Conservation (phyloP, 495 filamentous ascomycete genomes). For the Zalerion maritima region DNA sequence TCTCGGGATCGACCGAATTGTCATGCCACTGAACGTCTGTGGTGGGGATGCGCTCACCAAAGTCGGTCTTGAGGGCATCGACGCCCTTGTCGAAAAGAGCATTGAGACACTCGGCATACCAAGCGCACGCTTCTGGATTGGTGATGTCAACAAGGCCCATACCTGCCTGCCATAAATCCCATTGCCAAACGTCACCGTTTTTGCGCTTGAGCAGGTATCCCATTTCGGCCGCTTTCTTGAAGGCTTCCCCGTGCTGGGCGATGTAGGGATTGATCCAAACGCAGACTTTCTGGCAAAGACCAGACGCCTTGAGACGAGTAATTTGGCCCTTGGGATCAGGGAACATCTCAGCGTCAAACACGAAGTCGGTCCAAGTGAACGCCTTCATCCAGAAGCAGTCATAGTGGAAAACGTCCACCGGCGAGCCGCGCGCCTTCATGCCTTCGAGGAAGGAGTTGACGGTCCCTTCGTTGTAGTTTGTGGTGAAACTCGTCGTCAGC, state of each 20-base stretch:
- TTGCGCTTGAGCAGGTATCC: slow-evolving; percentile 55
- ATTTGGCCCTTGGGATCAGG: slow-evolving; percentile 52
- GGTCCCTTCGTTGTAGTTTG: slow-evolving; percentile 52
- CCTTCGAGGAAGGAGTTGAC: slow-evolving; percentile 53
- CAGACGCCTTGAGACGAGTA: slow-evolving; percentile 39
- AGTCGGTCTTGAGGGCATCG: slow-evolving; percentile 61
- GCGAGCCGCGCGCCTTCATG: slow-evolving; percentile 49
- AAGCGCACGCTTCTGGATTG: slow-evolving; percentile 47
- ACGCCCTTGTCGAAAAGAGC: slow-evolving; percentile 49
- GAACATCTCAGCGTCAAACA: slow-evolving; percentile 53
- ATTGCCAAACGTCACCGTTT: slow-evolving; percentile 58
- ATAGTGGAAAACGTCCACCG: slow-evolving; percentile 57
- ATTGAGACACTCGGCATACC: slow-evolving; percentile 44
- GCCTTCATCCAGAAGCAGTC: slow-evolving; percentile 52
- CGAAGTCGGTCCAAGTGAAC: slow-evolving; percentile 65
- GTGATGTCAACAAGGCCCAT: slow-evolving; percentile 66
- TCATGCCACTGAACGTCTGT: slow-evolving; percentile 44
- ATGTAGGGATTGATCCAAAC: slow-evolving; percentile 65
- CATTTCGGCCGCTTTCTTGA: slow-evolving; percentile 46
- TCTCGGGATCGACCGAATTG: slow-evolving; percentile 36
- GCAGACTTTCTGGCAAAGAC: slow-evolving; percentile 45
- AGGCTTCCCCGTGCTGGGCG: slow-evolving; percentile 50
- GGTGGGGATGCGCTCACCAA: slow-evolving; percentile 56
- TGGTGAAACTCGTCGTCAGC: slow-evolving; percentile 58
- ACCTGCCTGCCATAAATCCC: slow-evolving; percentile 61